Conservation (phyloP, 306 rosid species). For the Arachis stenosperma region DNA sequence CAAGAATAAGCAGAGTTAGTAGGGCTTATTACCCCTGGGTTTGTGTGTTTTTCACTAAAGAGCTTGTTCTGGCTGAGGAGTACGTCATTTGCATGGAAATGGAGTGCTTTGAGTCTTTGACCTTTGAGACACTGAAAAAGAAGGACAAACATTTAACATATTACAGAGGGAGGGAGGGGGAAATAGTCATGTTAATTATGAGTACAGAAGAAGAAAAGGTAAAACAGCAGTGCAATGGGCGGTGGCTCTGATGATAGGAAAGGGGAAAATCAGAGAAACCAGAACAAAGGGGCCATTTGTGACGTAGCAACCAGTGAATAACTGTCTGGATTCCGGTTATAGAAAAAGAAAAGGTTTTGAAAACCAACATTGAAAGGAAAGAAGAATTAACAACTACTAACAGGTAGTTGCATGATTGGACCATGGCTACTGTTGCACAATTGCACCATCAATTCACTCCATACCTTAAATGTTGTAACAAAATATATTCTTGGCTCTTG, state of each 20-base stretch:
- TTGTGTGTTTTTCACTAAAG: conserved; percentile 24
- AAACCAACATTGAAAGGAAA: conserved; percentile 12
- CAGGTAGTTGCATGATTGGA: conserved; percentile 32
- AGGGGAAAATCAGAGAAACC: conserved; percentile 35
- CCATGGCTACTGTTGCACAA: not conserved
- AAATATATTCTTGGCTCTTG: not conserved
- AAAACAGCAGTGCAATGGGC: conserved; percentile 23
- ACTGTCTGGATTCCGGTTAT: not conserved
- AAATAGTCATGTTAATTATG: conserved; percentile 26
- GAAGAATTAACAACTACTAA: not conserved
- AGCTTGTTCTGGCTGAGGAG: conserved; percentile 1
- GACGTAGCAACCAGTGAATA: conserved; percentile 44
- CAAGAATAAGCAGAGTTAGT: not conserved
- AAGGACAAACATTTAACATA: not conserved
- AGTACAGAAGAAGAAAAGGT: conserved; percentile 18
- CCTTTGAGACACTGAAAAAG: conserved; percentile 22
- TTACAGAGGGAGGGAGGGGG: not conserved
- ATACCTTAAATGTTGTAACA: too few relatives aligned
- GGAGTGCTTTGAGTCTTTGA: not conserved
- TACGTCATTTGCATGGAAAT: conserved; percentile 7
- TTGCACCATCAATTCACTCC: too few relatives aligned
- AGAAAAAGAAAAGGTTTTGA: not conserved
- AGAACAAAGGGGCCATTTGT: conserved; percentile 28
- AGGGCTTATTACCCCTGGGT: not conserved
- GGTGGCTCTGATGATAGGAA: not conserved